These are phyloP conservation scores for Onygenales sp. DNA, from an alignment of 2,329 filamentous ascomycete genomes.

Conservation along the genomic window DNA sequence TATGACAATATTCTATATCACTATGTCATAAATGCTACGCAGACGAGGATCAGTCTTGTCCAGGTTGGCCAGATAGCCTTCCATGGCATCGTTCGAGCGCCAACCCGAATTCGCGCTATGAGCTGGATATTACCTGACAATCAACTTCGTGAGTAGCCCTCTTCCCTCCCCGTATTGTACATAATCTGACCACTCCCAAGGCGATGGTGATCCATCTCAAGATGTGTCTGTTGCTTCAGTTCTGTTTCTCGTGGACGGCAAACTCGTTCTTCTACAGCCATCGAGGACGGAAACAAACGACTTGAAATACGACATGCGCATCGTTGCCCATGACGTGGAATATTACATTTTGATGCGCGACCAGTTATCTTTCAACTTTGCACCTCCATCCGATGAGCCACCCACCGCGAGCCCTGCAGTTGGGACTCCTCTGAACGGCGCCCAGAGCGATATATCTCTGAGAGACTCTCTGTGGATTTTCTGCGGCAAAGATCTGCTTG, in stretches of 20 bases:
- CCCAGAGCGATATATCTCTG: conserved; percentile 47
- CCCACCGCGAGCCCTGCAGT: conserved; percentile 41
- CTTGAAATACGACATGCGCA: conserved; percentile 95
- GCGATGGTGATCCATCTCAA: conserved; percentile 85
- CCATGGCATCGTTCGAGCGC: conserved; percentile 89
- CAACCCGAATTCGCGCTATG: conserved; percentile 80
- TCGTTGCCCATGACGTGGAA: conserved; percentile 91
- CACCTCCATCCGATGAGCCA: conserved; percentile 37
- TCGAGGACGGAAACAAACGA: conserved; percentile 72
- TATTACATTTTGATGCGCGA: conserved; percentile 92
- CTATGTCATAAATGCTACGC: conserved; percentile 70
- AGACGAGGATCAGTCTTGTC: conserved; percentile 64
- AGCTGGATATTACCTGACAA: conserved; percentile 93
- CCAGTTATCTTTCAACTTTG: conserved; percentile 48
- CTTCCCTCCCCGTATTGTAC: neutral
- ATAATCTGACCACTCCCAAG: conserved; percentile 23
- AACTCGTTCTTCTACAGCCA: conserved; percentile 83
- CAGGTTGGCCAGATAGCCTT: conserved; percentile 98
- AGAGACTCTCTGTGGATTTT: conserved; percentile 92
- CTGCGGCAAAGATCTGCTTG: conserved; percentile 73
- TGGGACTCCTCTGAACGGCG: conserved; percentile 28
- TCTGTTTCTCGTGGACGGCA: conserved; percentile 92
- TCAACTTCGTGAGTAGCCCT: conserved; percentile 55
- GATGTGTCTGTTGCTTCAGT: conserved; percentile 92
- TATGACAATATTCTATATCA: conserved; percentile 95